These are phyloP conservation scores for Sclerotinia sclerotiorum DNA, from an alignment of 2,329 filamentous ascomycete genomes.

Conservation along the genomic window DNA sequence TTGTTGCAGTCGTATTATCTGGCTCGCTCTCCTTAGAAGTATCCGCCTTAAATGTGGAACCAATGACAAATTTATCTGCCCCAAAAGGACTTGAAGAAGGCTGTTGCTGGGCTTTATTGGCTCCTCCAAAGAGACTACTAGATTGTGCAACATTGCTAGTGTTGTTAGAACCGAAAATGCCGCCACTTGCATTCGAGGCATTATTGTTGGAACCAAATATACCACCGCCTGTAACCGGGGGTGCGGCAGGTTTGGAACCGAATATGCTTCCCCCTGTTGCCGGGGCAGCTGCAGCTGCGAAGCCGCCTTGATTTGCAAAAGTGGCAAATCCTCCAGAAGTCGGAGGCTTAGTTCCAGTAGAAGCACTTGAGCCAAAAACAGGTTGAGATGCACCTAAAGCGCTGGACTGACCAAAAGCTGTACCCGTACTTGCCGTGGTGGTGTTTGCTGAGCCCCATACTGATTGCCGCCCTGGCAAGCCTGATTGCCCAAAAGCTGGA, in stretches of 20 bases:
- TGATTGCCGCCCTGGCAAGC: conserved; percentile 50
- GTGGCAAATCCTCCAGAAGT: conserved; percentile 52
- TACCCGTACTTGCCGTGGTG: conserved; percentile 36
- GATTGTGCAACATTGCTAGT: conserved; percentile 22
- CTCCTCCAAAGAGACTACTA: conserved; percentile 38
- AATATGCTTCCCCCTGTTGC: conserved; percentile 41
- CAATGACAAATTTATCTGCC: conserved; percentile 35
- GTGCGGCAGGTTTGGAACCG: conserved; percentile 28
- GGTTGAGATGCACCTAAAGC: conserved; percentile 46
- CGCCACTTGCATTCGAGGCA: conserved; percentile 38
- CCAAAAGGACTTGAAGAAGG: conserved; percentile 27
- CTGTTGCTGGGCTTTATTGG: conserved; percentile 43
- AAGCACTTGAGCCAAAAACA: conserved; percentile 40
- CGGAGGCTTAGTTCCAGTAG: conserved; percentile 37
- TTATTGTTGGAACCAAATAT: conserved; percentile 18
- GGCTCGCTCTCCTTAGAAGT: conserved; percentile 59
- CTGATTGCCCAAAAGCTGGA: conserved; percentile 40
- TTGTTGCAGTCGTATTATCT: conserved; percentile 46
- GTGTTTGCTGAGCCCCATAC: conserved; percentile 50
- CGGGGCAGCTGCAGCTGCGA: conserved; percentile 43
- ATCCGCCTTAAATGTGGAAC: conserved; percentile 43
- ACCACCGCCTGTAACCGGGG: conserved; percentile 26
- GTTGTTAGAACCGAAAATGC: conserved; percentile 36
- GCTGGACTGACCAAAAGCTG: conserved; percentile 56
- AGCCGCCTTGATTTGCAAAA: conserved; percentile 57